A percentile compares a stretch with the other conserved stretches of the same genome.
Conservation (phyloP, 257 asterid species). For the Fraxinus quadrangulata region DNA sequence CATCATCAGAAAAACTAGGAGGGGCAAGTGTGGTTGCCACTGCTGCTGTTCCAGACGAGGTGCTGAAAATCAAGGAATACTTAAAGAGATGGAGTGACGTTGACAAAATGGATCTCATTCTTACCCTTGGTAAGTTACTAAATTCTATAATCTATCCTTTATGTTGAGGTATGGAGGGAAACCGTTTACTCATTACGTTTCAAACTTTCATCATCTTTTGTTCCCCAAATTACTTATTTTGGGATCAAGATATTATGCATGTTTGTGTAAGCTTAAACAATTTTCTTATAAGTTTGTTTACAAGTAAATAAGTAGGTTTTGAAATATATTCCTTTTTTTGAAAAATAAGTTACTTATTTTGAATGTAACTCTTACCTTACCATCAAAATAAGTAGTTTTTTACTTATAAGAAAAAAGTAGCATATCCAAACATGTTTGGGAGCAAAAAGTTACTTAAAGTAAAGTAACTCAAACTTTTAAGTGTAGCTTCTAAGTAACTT, state of each 20-base stretch:
- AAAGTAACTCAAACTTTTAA: no score
- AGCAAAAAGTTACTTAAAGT: neutral
- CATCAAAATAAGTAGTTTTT: no score
- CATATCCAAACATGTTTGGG: neutral
- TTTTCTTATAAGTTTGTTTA: neutral
- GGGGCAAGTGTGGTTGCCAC: conserved; percentile 76
- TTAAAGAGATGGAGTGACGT: conserved; percentile 84
- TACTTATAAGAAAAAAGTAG: neutral
- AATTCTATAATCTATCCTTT: conserved; percentile 7
- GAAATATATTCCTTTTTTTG: neutral
- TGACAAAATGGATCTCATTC: conserved; percentile 88
- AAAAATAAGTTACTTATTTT: neutral
- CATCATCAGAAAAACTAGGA: conserved; percentile 79
- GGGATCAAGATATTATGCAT: neutral
- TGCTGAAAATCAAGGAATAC: conserved; percentile 62
- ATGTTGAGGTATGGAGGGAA: conserved; percentile 1
- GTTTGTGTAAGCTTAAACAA: neutral
- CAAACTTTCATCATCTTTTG: neutral
- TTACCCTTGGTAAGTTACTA: conserved; percentile 73
- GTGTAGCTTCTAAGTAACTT: no score
- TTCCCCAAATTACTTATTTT: neutral
- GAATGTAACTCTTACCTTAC: no score
- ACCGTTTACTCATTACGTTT: neutral
- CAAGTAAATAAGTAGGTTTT: neutral
- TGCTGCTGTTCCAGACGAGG: conserved; percentile 83